Evolutionary conservation across 352 stramenopile species (phyloP).

Genomic region (Phytophthora parvispora): DNA sequence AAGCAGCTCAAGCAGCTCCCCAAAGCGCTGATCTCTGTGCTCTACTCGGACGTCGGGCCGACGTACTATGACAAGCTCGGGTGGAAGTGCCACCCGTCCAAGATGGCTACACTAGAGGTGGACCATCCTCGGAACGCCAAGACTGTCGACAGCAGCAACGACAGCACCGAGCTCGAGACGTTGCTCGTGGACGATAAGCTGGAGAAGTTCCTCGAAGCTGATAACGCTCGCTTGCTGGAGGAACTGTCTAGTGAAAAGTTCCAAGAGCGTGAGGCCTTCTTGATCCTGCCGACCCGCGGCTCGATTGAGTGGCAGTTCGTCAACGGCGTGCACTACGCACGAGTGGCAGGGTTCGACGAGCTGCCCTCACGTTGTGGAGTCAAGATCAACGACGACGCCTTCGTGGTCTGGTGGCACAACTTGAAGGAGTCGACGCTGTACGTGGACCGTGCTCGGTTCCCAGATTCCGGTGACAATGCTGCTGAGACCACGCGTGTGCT

Average conservation of each 20-base stretch:
- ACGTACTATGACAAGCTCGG: conserved; percentile 64
- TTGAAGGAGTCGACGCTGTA: conserved; percentile 65
- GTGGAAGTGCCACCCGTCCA: conserved; percentile 53
- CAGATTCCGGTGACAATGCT: conserved; percentile 20
- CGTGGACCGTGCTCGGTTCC: conserved; percentile 52
- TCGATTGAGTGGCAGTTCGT: conserved; percentile 70
- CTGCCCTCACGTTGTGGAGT: conserved; percentile 46
- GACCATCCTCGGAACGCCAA: conserved; percentile 18
- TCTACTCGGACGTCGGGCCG: conserved; percentile 69
- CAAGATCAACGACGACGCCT: conserved; percentile 49
- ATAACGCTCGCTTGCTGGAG: conserved; percentile 40
- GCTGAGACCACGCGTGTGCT: conserved; percentile 19
- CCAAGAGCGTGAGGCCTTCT: conserved; percentile 42
- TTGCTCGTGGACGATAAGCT: conserved; percentile 43
- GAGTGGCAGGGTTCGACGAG: conserved; percentile 34
- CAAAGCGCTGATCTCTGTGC: conserved; percentile 41
- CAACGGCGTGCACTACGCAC: conserved; percentile 53
- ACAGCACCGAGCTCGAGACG: conserved; percentile 7
- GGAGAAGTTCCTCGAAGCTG: conserved; percentile 44
- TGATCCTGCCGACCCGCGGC: conserved; percentile 48
- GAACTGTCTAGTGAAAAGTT: conserved; percentile 41
- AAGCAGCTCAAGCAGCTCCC: conserved; percentile 35
- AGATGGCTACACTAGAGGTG: conserved; percentile 41
- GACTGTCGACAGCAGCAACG: not conserved
- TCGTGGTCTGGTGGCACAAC: conserved; percentile 67